These are phyloP conservation scores for Cairneyella variabilis DNA, from an alignment of 495 filamentous ascomycete species.

Conservation along the genomic window DNA sequence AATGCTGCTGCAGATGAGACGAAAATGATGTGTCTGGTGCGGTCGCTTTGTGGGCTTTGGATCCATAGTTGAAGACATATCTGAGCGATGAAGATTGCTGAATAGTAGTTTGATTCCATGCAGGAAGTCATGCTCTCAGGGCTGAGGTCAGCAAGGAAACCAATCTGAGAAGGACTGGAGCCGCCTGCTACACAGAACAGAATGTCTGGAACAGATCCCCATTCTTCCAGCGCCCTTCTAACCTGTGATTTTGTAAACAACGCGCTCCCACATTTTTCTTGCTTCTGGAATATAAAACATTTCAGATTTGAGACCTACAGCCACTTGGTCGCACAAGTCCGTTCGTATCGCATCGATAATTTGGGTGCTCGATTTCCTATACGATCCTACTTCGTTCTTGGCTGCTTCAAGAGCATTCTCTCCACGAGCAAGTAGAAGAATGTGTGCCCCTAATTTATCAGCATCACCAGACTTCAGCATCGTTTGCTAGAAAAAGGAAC, in stretches of 20 bases:
- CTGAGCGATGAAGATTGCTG: slow-evolving; percentile 30
- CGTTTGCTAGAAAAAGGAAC: not conserved
- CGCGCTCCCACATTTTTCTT: not conserved
- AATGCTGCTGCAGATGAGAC: slow-evolving; percentile 35
- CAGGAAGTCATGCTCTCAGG: slow-evolving; percentile 28
- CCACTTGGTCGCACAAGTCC: too few relatives aligned
- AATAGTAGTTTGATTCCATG: slow-evolving; percentile 34
- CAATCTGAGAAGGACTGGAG: slow-evolving; percentile 28
- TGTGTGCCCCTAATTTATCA: slow-evolving; percentile 20
- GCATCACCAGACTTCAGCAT: not conserved
- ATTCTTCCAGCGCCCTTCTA: not conserved
- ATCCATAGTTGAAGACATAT: slow-evolving; percentile 27
- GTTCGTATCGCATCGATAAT: not conserved
- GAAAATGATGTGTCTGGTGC: slow-evolving; percentile 31
- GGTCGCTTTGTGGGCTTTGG: slow-evolving; percentile 5
- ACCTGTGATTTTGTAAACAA: not conserved
- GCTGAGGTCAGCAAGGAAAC: slow-evolving; percentile 33
- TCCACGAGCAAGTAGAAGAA: slow-evolving; percentile 17
- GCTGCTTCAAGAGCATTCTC: slow-evolving; percentile 9
- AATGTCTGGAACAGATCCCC: slow-evolving; percentile 21
- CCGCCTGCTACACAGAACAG: slow-evolving; percentile 37
- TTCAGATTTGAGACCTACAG: not conserved
- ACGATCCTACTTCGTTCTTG: slow-evolving; percentile 12
- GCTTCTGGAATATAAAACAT: not conserved
- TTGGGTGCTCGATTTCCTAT: slow-evolving; percentile 8